Evolutionary conservation across 192 early-diverging fungal species (phyloP).

Genomic region (Umbelopsis sp.): DNA sequence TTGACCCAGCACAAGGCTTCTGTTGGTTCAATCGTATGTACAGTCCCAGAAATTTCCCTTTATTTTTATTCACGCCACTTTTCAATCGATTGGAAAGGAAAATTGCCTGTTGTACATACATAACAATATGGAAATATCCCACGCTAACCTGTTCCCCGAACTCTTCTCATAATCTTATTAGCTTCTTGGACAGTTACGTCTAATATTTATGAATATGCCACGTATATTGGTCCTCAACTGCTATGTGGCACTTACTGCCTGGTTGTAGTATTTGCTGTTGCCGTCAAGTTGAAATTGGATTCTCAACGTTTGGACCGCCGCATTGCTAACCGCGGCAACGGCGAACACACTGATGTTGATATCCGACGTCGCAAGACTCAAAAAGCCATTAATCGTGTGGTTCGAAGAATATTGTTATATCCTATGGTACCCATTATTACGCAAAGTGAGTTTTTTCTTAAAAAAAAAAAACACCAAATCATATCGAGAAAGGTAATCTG

Average conservation of each 20-base stretch:
- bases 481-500: background rate
- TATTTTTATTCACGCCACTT: background rate
- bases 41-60: background rate
- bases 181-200: constrained; percentile 18
- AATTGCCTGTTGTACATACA: too few relatives aligned
- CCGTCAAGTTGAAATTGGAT: constrained; percentile 16
- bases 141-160: constrained; percentile 1
- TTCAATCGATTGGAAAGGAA: too few relatives aligned
- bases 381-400: constrained; percentile 24
- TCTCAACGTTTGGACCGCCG: constrained; percentile 4
- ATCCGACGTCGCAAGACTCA: background rate
- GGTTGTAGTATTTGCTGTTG: constrained; percentile 14
- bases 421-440: constrained; percentile 19
- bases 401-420: constrained; percentile 27
- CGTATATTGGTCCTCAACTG: constrained; percentile 21
- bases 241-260: constrained; percentile 21
- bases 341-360: constrained; percentile 14
- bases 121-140: background rate
- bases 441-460: constrained; percentile 24
- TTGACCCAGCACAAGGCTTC: constrained; percentile 5
- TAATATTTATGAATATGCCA: constrained; percentile 21
- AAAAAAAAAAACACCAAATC: background rate
- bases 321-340: background rate
- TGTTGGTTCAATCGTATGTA: constrained; percentile 22
- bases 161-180: background rate